Conservation (phyloP, 495 filamentous ascomycete genomes). For the Venustampulla echinocandica region DNA sequence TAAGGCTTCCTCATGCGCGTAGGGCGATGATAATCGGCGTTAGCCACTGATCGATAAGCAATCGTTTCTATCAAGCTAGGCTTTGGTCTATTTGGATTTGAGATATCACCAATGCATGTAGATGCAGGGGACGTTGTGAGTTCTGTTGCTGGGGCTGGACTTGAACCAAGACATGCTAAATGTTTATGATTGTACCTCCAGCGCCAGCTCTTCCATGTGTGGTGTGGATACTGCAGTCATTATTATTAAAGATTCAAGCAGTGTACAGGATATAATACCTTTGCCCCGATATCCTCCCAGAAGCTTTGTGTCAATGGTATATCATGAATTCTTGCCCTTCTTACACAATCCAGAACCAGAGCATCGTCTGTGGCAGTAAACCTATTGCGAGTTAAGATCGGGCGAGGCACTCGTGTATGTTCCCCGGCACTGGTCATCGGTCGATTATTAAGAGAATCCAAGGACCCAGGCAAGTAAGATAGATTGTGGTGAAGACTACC, state of each 20-base stretch:
- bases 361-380: slow-evolving; percentile 18
- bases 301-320: slow-evolving; percentile 3
- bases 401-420: background rate
- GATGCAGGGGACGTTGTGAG: slow-evolving; percentile 7
- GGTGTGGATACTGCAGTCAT: slow-evolving; percentile 9
- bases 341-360: slow-evolving; percentile 12
- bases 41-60: background rate
- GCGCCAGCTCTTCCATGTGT: slow-evolving; percentile 8
- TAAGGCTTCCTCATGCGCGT: slow-evolving; percentile 16
- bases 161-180: slow-evolving; percentile 4
- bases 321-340: background rate
- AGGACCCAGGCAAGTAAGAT: background rate
- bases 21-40: slow-evolving; percentile 1
- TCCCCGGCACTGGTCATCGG: background rate
- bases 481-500: background rate
- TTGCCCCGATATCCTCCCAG: slow-evolving; percentile 10
- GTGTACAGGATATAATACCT: slow-evolving; percentile 6
- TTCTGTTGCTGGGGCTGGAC: slow-evolving; percentile 5
- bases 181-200: slow-evolving; percentile 10
- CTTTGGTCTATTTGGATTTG: background rate
- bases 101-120: background rate
- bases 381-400: background rate
- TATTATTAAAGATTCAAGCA: background rate
- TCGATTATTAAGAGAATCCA: background rate
- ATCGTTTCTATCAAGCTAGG: background rate